phyloP scores from a whole-genome alignment of 2,329 filamentous ascomycete species.

The Fusarium sp. region DNA sequence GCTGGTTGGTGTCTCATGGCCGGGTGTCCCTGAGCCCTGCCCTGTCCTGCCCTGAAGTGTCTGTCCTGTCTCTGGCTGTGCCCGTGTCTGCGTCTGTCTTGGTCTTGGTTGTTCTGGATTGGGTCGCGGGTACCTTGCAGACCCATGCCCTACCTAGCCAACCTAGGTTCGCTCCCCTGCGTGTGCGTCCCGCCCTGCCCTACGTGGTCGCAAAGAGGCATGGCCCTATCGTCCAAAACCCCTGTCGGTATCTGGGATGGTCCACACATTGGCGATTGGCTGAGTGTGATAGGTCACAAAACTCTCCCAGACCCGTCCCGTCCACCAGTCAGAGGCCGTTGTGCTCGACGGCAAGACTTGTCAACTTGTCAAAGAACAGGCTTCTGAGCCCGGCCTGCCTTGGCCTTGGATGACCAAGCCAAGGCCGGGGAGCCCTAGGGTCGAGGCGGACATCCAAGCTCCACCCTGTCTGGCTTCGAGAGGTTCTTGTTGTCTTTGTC shows the following conservation, averaged over 20 bases:
- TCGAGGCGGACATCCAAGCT: neutral
- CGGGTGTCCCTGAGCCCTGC: neutral
- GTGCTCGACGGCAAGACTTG: conserved; percentile 12
- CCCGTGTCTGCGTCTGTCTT: conserved; percentile 4
- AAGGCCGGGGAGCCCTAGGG: neutral
- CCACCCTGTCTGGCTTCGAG: neutral
- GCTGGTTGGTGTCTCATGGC: neutral
- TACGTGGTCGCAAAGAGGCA: conserved; percentile 22
- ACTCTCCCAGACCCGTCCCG: conserved; percentile 17
- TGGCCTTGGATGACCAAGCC: conserved; percentile 1
- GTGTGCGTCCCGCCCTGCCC: conserved; percentile 3
- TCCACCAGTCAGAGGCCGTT: conserved; percentile 8
- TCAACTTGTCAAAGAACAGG: conserved; percentile 12
- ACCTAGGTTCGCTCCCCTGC: neutral
- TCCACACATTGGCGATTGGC: conserved; percentile 1
- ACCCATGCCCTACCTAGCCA: conserved; percentile 18
- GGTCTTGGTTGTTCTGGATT: conserved; percentile 12
- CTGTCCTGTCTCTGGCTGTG: neutral
- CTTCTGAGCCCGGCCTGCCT: conserved; percentile 1
- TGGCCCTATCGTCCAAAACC: neutral
- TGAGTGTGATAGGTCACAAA: conserved; percentile 23
- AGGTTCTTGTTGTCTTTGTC: conserved; percentile 17
- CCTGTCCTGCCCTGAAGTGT: neutral
- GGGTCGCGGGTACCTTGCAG: conserved; percentile 45
- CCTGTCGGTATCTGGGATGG: neutral